A percentile compares a stretch with the other conserved stretches of the same genome.
Evolutionary conservation across 2,329 filamentous ascomycete genomes (phyloP).

Genomic region (Aspergillus versicolor): DNA sequence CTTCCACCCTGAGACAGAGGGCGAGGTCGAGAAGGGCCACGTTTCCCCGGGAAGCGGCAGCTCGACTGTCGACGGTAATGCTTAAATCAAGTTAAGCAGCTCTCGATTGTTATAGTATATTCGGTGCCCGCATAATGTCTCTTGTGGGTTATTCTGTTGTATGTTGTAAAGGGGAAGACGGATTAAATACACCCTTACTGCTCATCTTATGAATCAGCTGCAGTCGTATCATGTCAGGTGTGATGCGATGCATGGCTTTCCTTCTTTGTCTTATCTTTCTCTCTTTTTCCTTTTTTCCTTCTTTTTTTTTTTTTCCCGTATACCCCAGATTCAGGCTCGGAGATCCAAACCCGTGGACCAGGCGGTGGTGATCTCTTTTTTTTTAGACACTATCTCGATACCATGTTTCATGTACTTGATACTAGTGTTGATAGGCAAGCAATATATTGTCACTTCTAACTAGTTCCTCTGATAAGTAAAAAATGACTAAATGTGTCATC

Average conservation of each 20-base stretch:
- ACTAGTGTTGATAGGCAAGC: too few species aligned
- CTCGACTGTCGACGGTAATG: neutral
- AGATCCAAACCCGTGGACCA: slow-evolving; percentile 1
- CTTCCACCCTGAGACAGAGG: slow-evolving; percentile 20
- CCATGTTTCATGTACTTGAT: too few species aligned
- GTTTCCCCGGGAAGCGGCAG: slow-evolving; percentile 10
- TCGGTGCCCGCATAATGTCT: neutral
- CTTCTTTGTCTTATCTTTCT: neutral
- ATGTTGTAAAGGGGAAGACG: neutral
- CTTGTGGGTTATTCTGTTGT: neutral
- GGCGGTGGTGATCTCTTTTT: neutral
- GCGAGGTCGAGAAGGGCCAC: slow-evolving; percentile 24
- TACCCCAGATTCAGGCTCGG: neutral
- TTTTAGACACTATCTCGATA: neutral
- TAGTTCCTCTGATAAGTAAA: too few species aligned
- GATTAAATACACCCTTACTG: neutral
- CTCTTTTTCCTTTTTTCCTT: too few species aligned
- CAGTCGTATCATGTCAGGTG: neutral
- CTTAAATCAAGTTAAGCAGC: neutral
- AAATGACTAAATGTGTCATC: too few species aligned
- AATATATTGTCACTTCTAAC: too few species aligned
- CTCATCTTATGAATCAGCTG: neutral
- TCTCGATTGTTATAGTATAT: neutral
- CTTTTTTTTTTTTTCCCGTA: neutral
- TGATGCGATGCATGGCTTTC: neutral